Percentiles rank a stretch among this genome's conserved stretches.
Conservation (phyloP, 2,329 filamentous ascomycete species). For the Iodosphaeria phyllophila region DNA sequence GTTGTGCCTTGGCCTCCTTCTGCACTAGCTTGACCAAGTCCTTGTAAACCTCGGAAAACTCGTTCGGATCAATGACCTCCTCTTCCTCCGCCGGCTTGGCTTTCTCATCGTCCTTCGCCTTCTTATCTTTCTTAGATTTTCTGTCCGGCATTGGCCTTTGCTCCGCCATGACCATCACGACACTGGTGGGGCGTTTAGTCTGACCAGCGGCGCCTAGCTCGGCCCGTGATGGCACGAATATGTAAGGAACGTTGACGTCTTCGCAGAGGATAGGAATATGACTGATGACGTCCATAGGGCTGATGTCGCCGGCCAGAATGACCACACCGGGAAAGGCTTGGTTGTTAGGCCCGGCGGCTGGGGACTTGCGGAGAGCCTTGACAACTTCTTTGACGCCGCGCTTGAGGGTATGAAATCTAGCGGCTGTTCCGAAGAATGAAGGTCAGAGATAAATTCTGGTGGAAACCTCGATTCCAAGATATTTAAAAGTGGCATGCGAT, state of each 20-base stretch:
- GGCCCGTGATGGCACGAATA: conserved; percentile 82
- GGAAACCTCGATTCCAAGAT: conserved; percentile 1
- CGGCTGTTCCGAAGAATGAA: conserved; percentile 37
- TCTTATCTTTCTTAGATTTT: too few relatives aligned
- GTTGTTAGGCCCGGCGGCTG: conserved; percentile 45
- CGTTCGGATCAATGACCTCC: conserved; percentile 34
- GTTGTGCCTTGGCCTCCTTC: conserved; percentile 40
- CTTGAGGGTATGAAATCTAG: conserved; percentile 89
- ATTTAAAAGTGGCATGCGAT: neutral
- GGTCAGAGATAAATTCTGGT: conserved; percentile 7
- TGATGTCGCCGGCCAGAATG: conserved; percentile 92
- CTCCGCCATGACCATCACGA: conserved; percentile 81
- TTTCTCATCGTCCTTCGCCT: conserved; percentile 14
- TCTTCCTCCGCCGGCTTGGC: conserved; percentile 23
- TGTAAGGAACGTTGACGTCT: conserved; percentile 92
- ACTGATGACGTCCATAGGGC: conserved; percentile 94
- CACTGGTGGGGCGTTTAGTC: conserved; percentile 91
- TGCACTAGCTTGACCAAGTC: conserved; percentile 46
- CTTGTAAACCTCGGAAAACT: conserved; percentile 44
- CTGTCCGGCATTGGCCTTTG: too few relatives aligned
- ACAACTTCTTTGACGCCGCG: conserved; percentile 98
- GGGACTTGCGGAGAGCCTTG: conserved; percentile 90
- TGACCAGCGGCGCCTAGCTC: conserved; percentile 85
- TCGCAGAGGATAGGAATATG: conserved; percentile 97
- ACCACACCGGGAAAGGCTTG: conserved; percentile 55